Evolutionary conservation across 768 basidiomycete species (phyloP), one percentile per base, ranked within the genome.

Genomic region (Mrakia gelida): DNA sequence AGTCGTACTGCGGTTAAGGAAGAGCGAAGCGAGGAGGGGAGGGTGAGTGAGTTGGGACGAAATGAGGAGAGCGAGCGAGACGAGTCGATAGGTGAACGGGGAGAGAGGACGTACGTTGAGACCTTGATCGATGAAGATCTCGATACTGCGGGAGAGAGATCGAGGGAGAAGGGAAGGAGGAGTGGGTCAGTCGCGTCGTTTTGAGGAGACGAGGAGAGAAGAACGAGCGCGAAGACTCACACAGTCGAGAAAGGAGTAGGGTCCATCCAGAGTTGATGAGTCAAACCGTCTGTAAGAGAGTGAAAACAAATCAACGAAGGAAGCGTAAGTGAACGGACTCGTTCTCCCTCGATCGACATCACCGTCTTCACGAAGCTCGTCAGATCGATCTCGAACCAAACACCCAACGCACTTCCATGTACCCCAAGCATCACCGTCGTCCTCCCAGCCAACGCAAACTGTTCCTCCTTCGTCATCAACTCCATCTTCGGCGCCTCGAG

Each of bases 341-440:
- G n/a, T n/a, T n/a, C n/a, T n/a, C n/a, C n/a, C n/a, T n/a, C n/a
- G n/a, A n/a, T n/a, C n/a, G n/a, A n/a, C n/a, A n/a, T n/a, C n/a
- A n/a, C n/a, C n/a, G n/a, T n/a, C n/a, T n/a, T n/a, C n/a, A n/a
- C n/a, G n/a, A n/a, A n/a, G n/a, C n/a, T n/a, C n/a, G n/a, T n/a
- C n/a, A n/a, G n/a, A n/a, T n/a, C n/a, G n/a, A n/a, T n/a, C n/a
- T n/a, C n/a, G n/a, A n/a, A n/a, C n/a, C n/a, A n/a, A n/a, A n/a
- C n/a, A n/a, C n/a, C n/a, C n/a, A 28, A 59, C 59, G 28, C 59
- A 28, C 59, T 73, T 6, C 52, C 71, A 30, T 73, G 56, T 52
- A 73, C 56, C n/a, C 71, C 71, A 0, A 73, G 26, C 71, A 73
- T 56, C 15, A 73, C 49, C 32, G 71, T 73, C 71, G 71, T 73